Base-by-base conservation (phyloP, 1,139 yeast species). In the Groenewaldozyma sp. region DNA sequence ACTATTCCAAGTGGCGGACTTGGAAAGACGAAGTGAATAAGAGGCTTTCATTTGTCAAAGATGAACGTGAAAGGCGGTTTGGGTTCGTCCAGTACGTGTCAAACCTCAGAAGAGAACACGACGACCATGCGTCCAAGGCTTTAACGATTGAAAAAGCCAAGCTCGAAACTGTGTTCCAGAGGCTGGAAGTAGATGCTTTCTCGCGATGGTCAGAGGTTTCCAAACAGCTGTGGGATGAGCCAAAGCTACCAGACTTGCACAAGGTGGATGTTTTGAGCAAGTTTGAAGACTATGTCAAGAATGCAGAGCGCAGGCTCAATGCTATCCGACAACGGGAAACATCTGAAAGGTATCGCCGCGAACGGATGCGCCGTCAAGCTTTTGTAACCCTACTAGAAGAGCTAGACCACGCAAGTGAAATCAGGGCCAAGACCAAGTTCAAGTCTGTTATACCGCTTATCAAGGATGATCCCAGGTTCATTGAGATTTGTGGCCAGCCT, bases 1-100 rank as follows among this genome's bases (percentile, higher is more conserved):
- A 75, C 45, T 72, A 69, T 44, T 76, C 94, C 0, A 63, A 84
- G 33, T 87, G 95, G 95, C 44, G 57, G 24, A 70, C 79, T 0
- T 67, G 74, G 1, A 73, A 70, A 45, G 20, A 14, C 7, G 10
- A 7, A 18, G 19, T 29, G 4, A 5, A 16, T 5, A n/a, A 18
- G 10, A 18, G 17, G 17, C 18, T 77, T 58, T 70, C 36, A 5
- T 11, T 34, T n/a, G 41, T 41, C 2, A 35, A 39, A 4, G 52
- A 47, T 26, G 49, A 42, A 16, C 43, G 48, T 18, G 53, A 53
- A 19, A 45, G 45, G 28, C 35, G 51, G 34, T 38, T 68, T 2
- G 73, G 78, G 24, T 68, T 81, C 28, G 68, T 76, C 10, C 44
- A 73, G 28, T 80, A 69, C 51, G 66, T 74, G 1, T 59, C 55